These are phyloP conservation scores for Thuidium tamariscinum DNA, from an alignment of 225 moss, liverwort and hornwort species.

Conservation along the genomic window DNA sequence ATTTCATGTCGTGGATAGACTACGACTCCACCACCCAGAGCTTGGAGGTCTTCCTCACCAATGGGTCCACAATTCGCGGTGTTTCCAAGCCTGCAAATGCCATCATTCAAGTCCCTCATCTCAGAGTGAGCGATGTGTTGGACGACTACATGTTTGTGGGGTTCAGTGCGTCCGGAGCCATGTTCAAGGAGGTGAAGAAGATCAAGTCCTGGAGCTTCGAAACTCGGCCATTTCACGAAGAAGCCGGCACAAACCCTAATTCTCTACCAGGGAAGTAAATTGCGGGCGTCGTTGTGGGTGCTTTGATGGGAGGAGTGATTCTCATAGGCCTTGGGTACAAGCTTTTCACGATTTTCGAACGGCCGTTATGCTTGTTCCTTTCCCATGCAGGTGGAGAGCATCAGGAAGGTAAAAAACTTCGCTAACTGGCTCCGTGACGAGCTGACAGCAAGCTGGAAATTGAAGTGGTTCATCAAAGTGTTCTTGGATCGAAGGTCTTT, in stretches of 20 bases:
- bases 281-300: background rate
- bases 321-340: background rate
- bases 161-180: background rate
- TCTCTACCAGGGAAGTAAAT: background rate
- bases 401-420: background rate
- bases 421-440: background rate
- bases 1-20: background rate
- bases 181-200: background rate
- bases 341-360: background rate
- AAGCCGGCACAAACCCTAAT: background rate
- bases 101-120: too few species aligned
- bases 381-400: background rate
- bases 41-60: background rate
- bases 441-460: background rate
- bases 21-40: background rate
- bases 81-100: too few species aligned
- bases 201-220: background rate
- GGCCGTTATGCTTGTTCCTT: background rate
- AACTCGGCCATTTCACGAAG: background rate
- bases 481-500: background rate
- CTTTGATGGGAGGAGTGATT: background rate
- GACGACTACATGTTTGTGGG: background rate
- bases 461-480: background rate
- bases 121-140: too few species aligned
- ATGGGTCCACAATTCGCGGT: background rate